Evolutionary conservation across 352 stramenopile genomes (phyloP).

Genomic region (Plasmopara muralis): DNA sequence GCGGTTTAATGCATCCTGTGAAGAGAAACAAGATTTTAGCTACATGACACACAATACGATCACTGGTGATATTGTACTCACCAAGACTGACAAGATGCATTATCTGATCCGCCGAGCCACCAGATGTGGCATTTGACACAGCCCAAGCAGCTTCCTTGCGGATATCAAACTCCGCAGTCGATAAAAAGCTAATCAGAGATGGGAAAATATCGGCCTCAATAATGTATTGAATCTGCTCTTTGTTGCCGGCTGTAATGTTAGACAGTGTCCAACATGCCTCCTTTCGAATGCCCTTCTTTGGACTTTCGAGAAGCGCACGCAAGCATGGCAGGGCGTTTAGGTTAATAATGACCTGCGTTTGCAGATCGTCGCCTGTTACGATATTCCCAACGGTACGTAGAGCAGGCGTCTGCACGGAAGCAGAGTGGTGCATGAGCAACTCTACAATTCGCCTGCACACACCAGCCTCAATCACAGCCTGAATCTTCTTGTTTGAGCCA

Average conservation of each 20-base stretch:
- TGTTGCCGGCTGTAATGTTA: conserved; percentile 99
- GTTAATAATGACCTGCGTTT: conserved; percentile 99
- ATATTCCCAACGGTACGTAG: conserved; percentile 96
- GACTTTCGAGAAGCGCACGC: conserved; percentile 89
- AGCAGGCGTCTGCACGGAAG: conserved; percentile 78
- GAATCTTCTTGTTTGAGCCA: conserved; percentile 98
- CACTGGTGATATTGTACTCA: conserved; percentile 14
- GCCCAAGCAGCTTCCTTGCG: conserved; percentile 98
- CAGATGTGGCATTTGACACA: conserved; percentile 97
- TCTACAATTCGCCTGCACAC: conserved; percentile 96
- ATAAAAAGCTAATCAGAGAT: conserved; percentile 94
- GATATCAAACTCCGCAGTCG: conserved; percentile 97
- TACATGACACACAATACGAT: conserved; percentile 1
- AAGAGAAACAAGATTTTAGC: conserved; percentile 2
- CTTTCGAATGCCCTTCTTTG: conserved; percentile 98
- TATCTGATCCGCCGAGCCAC: conserved; percentile 92
- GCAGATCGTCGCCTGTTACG: conserved; percentile 97
- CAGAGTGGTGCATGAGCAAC: conserved; percentile 83
- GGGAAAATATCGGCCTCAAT: conserved; percentile 97
- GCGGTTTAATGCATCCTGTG: conserved; percentile 91
- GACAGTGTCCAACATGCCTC: conserved; percentile 99
- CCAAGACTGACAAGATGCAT: conserved; percentile 94
- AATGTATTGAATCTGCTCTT: conserved; percentile 98
- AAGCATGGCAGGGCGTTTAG: conserved; percentile 95
- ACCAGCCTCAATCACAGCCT: conserved; percentile 96